phyloP scores from a whole-genome alignment of 148 eudicot genomes.

The Rhododendron henanense region DNA sequence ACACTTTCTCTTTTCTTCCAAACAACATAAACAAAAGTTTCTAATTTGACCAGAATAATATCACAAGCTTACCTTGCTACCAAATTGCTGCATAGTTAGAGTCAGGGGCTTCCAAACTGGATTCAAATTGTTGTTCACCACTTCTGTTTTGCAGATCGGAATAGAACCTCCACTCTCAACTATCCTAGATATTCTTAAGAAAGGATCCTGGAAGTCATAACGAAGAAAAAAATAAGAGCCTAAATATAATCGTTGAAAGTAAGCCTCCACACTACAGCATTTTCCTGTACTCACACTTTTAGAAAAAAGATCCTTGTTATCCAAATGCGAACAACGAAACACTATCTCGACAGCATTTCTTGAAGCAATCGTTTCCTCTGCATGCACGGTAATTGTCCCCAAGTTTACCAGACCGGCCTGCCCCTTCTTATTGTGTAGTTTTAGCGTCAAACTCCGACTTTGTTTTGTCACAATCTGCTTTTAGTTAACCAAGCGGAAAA shows the following conservation, averaged over 20 bases:
- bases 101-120: conserved; percentile 82
- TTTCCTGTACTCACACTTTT: conserved; percentile 62
- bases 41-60: conserved; percentile 13
- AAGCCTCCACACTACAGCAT: background rate
- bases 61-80: conserved; percentile 61
- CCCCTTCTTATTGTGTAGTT: conserved; percentile 45
- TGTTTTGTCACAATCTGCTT: conserved; percentile 76
- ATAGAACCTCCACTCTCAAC: conserved; percentile 63
- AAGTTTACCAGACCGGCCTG: conserved; percentile 28
- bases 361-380: conserved; percentile 74
- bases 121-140: conserved; percentile 70
- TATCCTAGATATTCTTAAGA: conserved; percentile 77
- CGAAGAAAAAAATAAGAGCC: conserved; percentile 12
- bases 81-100: conserved; percentile 71
- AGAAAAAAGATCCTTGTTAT: conserved; percentile 76
- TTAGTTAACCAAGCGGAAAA: conserved; percentile 11
- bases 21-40: background rate
- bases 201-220: conserved; percentile 66
- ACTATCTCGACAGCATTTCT: conserved; percentile 63
- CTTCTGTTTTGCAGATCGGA: conserved; percentile 94
- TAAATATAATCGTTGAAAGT: background rate
- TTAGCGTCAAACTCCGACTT: conserved; percentile 53
- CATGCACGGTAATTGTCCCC: conserved; percentile 65
- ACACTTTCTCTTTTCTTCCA: no score
- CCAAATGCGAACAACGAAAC: conserved; percentile 58